Evolutionary conservation across 164 flowering plant species (phyloP), one percentile per base, ranked within the genome.

Genomic region (Vitis rupestris): DNA sequence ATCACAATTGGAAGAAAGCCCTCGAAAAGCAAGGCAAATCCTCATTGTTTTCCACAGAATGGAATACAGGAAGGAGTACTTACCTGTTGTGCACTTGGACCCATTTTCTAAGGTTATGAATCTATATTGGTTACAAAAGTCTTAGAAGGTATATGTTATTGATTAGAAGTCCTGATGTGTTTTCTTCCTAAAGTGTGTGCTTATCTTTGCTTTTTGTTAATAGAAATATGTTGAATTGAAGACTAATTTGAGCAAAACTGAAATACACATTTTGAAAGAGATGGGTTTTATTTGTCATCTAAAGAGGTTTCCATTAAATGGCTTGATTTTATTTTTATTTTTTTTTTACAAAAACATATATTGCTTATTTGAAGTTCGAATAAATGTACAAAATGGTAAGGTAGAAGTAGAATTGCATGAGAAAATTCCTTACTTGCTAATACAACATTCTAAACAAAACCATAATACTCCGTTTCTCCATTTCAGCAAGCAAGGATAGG

Each of bases 251-350:
- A 87, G 82, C 80, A 84, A 85, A 82, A 87, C 93, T 53, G 99
- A 93, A 66, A 84, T 97, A 64, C 98, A 93, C 76, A 78, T 95
- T 11, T 75, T 95, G 76, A 93, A 90, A 76, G 98, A 95, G 81
- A 91, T 93, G 99, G 99, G 97, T 47, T 95, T 95, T 76, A 87
- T 93, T 59, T 93, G 99, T 82, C 98, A 95, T 19, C 19, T 19
- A 19, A 23, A 23, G 23, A 23, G 1, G 23, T 23, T 23, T 23
- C 1, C 23, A 23, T 23, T 23, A 23, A 23, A 23, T 23, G 23
- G 23, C 23, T 23, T 23, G 23, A 23, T 23, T 23, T 23, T 23
- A 23, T 23, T 23, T 23, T 23, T 23, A 19, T n/a, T n/a, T 23
- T 1, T 23, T 23, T 23, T 23, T 23, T 23, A 23, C 1, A 23